Conservation (phyloP, 371 early-diverging fungal species). For the Mortierella sp. region DNA sequence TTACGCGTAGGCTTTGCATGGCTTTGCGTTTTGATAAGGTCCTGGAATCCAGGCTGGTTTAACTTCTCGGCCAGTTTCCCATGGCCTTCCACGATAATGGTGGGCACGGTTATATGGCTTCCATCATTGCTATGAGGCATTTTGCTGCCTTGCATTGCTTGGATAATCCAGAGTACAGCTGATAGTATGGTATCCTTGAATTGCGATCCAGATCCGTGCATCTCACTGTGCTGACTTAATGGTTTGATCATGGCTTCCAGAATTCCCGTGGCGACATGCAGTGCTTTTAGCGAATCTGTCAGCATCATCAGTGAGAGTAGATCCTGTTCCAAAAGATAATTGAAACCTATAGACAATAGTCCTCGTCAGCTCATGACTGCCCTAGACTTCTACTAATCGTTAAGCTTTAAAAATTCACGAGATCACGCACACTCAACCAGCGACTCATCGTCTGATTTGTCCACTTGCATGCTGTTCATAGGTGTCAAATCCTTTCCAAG, state of each 20-base stretch:
- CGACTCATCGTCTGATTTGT: slow-evolving; percentile 32
- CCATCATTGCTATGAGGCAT: background rate
- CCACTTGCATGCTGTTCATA: slow-evolving; percentile 25
- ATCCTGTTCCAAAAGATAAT: slow-evolving; percentile 29
- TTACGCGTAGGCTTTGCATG: slow-evolving; percentile 28
- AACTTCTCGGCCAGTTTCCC: slow-evolving; percentile 25
- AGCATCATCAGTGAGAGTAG: slow-evolving; percentile 24
- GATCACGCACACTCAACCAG: slow-evolving; percentile 30
- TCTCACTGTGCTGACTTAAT: slow-evolving; percentile 19
- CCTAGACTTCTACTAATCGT: too few relatives aligned
- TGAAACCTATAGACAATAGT: too few relatives aligned
- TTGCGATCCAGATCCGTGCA: slow-evolving; percentile 23
- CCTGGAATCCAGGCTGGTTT: slow-evolving; percentile 30
- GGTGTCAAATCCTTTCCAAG: slow-evolving; percentile 26
- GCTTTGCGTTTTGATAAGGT: slow-evolving; percentile 19
- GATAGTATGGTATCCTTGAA: slow-evolving; percentile 38
- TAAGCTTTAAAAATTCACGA: too few relatives aligned
- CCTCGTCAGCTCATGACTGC: too few relatives aligned
- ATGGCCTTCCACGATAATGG: slow-evolving; percentile 17
- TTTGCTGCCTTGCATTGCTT: slow-evolving; percentile 31
- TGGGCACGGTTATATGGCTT: background rate
- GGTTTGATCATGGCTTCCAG: slow-evolving; percentile 46
- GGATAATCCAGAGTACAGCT: slow-evolving; percentile 44
- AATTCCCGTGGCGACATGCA: slow-evolving; percentile 49
- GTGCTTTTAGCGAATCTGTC: slow-evolving; percentile 41